Base-by-base conservation (phyloP, 106 monocot genomes). In the Acorus calamus region DNA sequence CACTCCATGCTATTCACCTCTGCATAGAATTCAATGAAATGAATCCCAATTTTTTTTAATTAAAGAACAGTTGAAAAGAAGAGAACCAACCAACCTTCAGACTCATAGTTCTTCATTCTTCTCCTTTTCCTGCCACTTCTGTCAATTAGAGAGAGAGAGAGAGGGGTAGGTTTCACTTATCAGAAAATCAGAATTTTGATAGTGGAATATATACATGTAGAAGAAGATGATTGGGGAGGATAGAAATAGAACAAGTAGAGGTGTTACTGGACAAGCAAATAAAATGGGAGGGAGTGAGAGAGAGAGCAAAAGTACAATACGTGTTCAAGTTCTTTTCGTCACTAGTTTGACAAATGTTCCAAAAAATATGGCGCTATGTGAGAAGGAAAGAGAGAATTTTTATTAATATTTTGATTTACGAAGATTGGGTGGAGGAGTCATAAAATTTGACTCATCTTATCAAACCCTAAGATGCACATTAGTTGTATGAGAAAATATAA, bases 1-100 rank as follows among this genome's bases (percentile, higher is more conserved):
- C 79, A 83, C 58, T 83, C 62, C 3, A 49, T 76, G 72, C 83
- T 83, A 45, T 73, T 79, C 50, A 79, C 83, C 76, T 83, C 83
- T 83, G 71, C 52, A 28, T 2, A 3, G 8, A 46, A 56, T 14
- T 58, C 58, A 59, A 49, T 42, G 1, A 50, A 28, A 28, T 28
- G 28, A 28, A 28, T 28, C 28, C 0, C 28, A 28, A 28, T 0
- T 28, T 28, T 28, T 28, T 28, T 28, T 28, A 28, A 28, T 28
- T 28, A 28, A 28, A 28, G 28, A 28, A 28, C 28, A 28, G 28
- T 28, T 10, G 11, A 41, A 44, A 42, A 5, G 49, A 50, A 9
- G 8, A 10, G 1, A 45, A n/a, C 44, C 6, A 46, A 3, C 50
- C 10, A 55, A 55, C 55, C 55, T 55, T 55, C 55, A 13, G 11